phyloP scores from a whole-genome alignment of 2,329 filamentous ascomycete genomes.

The Aspergillus novoparasiticus region DNA sequence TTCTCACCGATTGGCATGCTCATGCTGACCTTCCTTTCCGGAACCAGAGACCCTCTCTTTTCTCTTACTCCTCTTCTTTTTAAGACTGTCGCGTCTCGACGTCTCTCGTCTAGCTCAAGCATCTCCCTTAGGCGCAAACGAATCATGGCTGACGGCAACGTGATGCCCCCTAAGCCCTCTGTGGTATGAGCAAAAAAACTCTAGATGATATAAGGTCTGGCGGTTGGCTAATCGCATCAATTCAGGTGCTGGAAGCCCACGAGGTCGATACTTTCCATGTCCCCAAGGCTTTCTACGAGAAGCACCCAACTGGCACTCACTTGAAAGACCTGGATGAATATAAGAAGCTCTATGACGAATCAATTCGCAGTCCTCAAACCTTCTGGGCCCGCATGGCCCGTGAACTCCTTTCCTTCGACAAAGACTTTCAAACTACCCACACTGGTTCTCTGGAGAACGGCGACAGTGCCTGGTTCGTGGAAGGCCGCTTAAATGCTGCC shows the following conservation, averaged over 20 bases:
- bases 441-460: conserved; percentile 75
- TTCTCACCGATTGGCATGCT: background rate
- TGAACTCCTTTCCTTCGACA: conserved; percentile 86
- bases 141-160: conserved; percentile 42
- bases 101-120: background rate
- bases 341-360: conserved; percentile 72
- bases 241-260: conserved; percentile 49
- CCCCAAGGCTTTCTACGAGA: conserved; percentile 58
- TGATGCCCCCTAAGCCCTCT: conserved; percentile 37
- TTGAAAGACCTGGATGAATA: conserved; percentile 63
- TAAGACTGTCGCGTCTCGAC: background rate
- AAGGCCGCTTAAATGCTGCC: conserved; percentile 90
- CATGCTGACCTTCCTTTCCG: background rate
- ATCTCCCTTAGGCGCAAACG: conserved; percentile 3
- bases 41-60: background rate
- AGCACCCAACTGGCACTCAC: conserved; percentile 64
- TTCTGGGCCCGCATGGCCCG: conserved; percentile 89
- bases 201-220: background rate
- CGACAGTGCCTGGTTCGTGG: conserved; percentile 91
- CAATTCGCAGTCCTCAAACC: conserved; percentile 82
- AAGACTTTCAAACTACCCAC: conserved; percentile 88
- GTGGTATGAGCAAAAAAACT: conserved; percentile 36
- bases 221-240: conserved; percentile 16
- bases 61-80: background rate
- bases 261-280: conserved; percentile 57